Evolutionary conservation across 2,329 filamentous ascomycete genomes (phyloP), one percentile per base, ranked within the genome.

Genomic region (Fonsecaea erecta): DNA sequence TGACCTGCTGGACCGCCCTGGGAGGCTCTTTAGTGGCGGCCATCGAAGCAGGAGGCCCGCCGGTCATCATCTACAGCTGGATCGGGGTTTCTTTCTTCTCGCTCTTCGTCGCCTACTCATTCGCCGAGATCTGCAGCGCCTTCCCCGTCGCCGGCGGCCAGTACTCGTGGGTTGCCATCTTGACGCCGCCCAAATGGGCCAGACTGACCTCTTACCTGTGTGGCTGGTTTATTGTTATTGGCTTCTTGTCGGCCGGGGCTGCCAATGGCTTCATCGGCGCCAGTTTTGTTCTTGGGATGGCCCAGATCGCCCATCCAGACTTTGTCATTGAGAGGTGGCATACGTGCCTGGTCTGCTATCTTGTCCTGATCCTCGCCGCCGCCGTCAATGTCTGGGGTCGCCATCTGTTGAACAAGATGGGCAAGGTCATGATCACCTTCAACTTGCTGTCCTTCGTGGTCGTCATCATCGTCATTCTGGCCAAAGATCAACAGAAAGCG

Each of bases 1-100:
- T 87, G 48, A 86, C 84, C 34, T 83, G 79, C 72, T 87, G 85
- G 85, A 84, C 82, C 34, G 85, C 84, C 2, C 74, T 87, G 2
- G 81, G 81, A 52, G 84, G 84, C 40, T 83, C 85, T 0, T 79
- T 87, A 43, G 83, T 85, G 60, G 80, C 86, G 30, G 85, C 84
- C 8, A 81, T 85, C 12, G 80, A 81, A 63, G 80, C 83, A 43
- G 84, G 84, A n/a, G 84, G 84, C 1, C 84, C 85, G 2, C 83
- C 85, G 0, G 83, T 86, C 46, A 86, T 87, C 82, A 79, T 87
- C 6, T 86, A 83, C 75, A 81, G 81, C 53, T 87, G 83, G 80
- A 73, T 86, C 21, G 83, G 79, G 3, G 81, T 86, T 24, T 84
- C 82, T 64, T 56, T 82, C 9, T 76, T 82, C 28, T 81, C 82